These are phyloP conservation scores for Magnolia changhungtana DNA, from an alignment of 164 flowering plant species.

Conservation along the genomic window DNA sequence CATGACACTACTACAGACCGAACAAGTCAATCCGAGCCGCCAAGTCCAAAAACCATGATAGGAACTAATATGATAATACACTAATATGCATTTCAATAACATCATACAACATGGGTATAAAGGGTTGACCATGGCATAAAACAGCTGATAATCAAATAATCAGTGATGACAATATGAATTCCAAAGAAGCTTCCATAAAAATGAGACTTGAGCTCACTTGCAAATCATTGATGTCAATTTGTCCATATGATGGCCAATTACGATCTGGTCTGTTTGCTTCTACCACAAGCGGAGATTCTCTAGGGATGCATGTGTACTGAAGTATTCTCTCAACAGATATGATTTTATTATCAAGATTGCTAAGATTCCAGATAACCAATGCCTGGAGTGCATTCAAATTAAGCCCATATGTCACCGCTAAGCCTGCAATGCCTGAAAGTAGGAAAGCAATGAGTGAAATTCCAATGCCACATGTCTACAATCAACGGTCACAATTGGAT, in stretches of 20 bases:
- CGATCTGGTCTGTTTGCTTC: constrained; percentile 21
- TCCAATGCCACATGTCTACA: neutral
- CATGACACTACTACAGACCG: too few relatives aligned
- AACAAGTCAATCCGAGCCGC: too few relatives aligned
- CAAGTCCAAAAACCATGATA: too few relatives aligned
- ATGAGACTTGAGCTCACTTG: constrained; percentile 10
- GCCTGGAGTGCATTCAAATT: constrained; percentile 37
- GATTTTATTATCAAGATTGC: constrained; percentile 44
- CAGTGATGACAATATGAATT: too few relatives aligned
- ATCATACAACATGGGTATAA: too few relatives aligned
- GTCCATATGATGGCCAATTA: constrained; percentile 22
- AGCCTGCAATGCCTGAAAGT: constrained; percentile 41
- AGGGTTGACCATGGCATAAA: too few relatives aligned
- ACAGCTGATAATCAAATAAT: too few relatives aligned
- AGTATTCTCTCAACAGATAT: constrained; percentile 40
- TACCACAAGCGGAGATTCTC: constrained; percentile 26
- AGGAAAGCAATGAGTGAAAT: neutral
- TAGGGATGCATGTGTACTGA: constrained; percentile 26
- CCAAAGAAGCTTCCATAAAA: neutral
- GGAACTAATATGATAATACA: too few relatives aligned
- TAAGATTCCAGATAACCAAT: constrained; percentile 33
- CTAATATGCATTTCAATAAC: too few relatives aligned
- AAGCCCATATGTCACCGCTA: constrained; percentile 50
- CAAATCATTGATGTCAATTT: constrained; percentile 22
- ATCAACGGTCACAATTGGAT: neutral